Evolutionary conservation across 306 rosid genomes (phyloP).

Genomic region (Herpetospermum pedunculosum): DNA sequence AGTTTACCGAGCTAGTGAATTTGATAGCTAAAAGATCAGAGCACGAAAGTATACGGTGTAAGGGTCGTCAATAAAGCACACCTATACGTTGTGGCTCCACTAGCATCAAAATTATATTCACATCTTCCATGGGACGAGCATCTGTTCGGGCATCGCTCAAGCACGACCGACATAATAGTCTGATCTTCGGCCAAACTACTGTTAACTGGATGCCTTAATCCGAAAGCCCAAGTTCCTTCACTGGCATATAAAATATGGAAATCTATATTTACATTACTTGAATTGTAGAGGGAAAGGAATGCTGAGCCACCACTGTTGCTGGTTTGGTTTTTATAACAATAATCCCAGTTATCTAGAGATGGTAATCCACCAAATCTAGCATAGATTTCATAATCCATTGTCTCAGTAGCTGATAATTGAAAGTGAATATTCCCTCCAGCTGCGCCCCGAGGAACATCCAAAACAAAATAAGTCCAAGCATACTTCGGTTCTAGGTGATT

Average conservation of each 20-base stretch:
- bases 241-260: constrained; percentile 65
- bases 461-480: constrained; percentile 65
- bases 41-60: not conserved
- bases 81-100: constrained; percentile 85
- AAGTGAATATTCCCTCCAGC: constrained; percentile 81
- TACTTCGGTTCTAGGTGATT: constrained; percentile 24
- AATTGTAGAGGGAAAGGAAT: constrained; percentile 65
- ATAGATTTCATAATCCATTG: constrained; percentile 58
- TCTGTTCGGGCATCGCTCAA: constrained; percentile 81
- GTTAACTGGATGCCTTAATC: constrained; percentile 43
- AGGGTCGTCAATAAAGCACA: constrained; percentile 26
- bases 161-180: constrained; percentile 70
- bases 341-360: constrained; percentile 64
- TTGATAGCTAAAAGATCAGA: not conserved
- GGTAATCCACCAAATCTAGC: constrained; percentile 90
- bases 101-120: constrained; percentile 51
- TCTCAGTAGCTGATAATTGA: constrained; percentile 36
- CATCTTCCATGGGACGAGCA: constrained; percentile 84
- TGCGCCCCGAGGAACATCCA: constrained; percentile 78
- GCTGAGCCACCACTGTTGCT: constrained; percentile 51
- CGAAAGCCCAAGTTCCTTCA: constrained; percentile 96
- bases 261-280: constrained; percentile 52
- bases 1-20: constrained; percentile 6
- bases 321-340: constrained; percentile 70
- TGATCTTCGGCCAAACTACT: constrained; percentile 23